Percentiles rank a stretch among this genome's conserved stretches.
phyloP scores from a whole-genome alignment of 1,284 basidiomycete genomes.

The Ganoderma multipileum region DNA sequence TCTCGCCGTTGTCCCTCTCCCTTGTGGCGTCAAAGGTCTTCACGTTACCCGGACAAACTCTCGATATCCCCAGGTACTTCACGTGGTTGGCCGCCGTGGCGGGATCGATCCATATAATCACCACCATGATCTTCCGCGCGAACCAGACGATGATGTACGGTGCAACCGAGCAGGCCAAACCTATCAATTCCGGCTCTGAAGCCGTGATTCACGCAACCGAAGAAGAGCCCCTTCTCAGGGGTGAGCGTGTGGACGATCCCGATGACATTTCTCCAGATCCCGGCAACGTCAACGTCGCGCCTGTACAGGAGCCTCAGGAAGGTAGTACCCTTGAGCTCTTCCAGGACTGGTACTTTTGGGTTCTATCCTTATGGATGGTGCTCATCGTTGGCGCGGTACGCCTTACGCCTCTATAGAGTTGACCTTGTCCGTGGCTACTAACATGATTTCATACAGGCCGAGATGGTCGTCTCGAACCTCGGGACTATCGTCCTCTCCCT shows the following conservation, averaged over 20 bases:
- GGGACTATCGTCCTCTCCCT: conserved; percentile 77
- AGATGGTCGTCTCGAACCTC: conserved; percentile 84
- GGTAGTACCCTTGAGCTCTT: conserved; percentile 54
- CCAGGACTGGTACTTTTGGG: conserved; percentile 68
- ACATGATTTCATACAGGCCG: conserved; percentile 48
- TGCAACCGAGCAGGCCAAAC: background rate
- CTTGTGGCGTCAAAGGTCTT: conserved; percentile 67
- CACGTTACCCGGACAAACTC: conserved; percentile 50
- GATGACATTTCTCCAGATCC: conserved; percentile 50
- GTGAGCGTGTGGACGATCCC: conserved; percentile 13
- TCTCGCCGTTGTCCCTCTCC: conserved; percentile 79
- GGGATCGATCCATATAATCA: conserved; percentile 59
- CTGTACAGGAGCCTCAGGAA: conserved; percentile 40
- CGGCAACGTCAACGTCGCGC: conserved; percentile 27
- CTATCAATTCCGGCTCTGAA: conserved; percentile 1
- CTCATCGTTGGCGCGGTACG: conserved; percentile 70
- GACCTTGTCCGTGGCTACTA: background rate
- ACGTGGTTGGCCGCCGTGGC: conserved; percentile 62
- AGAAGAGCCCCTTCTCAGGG: conserved; percentile 21
- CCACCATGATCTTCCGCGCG: conserved; percentile 43
- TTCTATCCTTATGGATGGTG: conserved; percentile 49
- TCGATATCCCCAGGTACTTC: conserved; percentile 65
- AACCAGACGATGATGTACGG: conserved; percentile 13
- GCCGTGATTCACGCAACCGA: conserved; percentile 1
- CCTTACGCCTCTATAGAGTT: conserved; percentile 33